phyloP scores from a whole-genome alignment of 768 basidiomycete genomes.

The Panaeolus cyanescens region DNA sequence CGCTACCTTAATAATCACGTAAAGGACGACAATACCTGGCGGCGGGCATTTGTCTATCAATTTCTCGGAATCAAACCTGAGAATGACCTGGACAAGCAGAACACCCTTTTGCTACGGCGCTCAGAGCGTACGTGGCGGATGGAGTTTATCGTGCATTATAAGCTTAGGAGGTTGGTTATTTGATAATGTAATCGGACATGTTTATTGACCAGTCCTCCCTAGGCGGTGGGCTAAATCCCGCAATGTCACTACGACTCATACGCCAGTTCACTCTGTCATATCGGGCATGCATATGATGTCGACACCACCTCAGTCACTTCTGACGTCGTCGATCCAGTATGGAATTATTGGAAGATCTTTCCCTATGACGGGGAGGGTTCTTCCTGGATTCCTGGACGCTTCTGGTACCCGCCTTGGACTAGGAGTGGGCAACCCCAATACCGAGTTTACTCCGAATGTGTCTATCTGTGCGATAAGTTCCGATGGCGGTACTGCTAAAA shows the following conservation, averaged over 20 bases:
- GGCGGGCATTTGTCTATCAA: constrained; percentile 69
- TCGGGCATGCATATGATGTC: constrained; percentile 63
- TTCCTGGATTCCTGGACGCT: constrained; percentile 71
- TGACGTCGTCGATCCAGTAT: constrained; percentile 65
- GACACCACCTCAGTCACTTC: constrained; percentile 49
- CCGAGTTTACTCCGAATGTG: constrained; percentile 71
- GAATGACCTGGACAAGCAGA: constrained; percentile 46
- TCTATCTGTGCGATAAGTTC: constrained; percentile 59
- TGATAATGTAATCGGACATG: neutral
- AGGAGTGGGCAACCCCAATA: constrained; percentile 74
- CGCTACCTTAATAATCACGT: constrained; percentile 60
- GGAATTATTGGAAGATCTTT: constrained; percentile 75
- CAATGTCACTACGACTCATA: constrained; percentile 59
- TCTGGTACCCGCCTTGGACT: constrained; percentile 57
- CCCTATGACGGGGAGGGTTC: constrained; percentile 67
- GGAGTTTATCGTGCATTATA: constrained; percentile 65
- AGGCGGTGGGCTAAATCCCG: constrained; percentile 76
- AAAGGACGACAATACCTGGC: constrained; percentile 81
- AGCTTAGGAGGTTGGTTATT: constrained; percentile 49
- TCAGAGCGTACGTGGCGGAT: constrained; percentile 65
- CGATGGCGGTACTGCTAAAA: constrained; percentile 63
- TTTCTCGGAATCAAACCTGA: constrained; percentile 71
- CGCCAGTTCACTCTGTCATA: constrained; percentile 61
- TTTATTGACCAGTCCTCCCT: constrained; percentile 7
- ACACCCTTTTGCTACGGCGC: constrained; percentile 56